A percentile compares a stretch with the other conserved stretches of the same genome.
Conservation (phyloP, 2,329 filamentous ascomycete species). For the Pezicula neosporulosa region DNA sequence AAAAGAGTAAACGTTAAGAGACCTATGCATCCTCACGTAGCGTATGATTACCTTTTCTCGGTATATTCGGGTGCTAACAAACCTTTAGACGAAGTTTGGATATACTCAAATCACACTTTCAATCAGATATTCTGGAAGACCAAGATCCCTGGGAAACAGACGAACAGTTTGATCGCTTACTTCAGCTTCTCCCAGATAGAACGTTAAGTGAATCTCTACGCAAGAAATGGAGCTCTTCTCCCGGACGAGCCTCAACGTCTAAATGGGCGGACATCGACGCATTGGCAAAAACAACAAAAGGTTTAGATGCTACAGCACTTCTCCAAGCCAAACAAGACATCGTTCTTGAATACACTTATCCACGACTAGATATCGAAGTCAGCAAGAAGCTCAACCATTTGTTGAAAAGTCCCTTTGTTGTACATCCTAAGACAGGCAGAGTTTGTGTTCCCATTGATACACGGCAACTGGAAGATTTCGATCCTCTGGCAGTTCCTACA, state of each 20-base stretch:
- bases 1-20: constrained; percentile 83
- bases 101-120: constrained; percentile 80
- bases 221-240: constrained; percentile 87
- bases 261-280: constrained; percentile 97
- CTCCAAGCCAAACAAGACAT: constrained; percentile 93
- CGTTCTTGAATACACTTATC: constrained; percentile 96
- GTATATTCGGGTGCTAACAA: constrained; percentile 5
- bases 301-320: constrained; percentile 69
- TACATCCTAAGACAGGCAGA: constrained; percentile 89
- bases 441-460: constrained; percentile 95
- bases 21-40: constrained; percentile 85
- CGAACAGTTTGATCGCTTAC: constrained; percentile 71
- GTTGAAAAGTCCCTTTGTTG: constrained; percentile 93
- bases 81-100: constrained; percentile 70
- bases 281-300: constrained; percentile 71
- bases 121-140: constrained; percentile 72
- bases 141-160: constrained; percentile 81
- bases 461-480: constrained; percentile 71
- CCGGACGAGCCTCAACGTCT: constrained; percentile 67
- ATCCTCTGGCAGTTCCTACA: constrained; percentile 85
- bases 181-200: constrained; percentile 81
- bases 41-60: constrained; percentile 40
- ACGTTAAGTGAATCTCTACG: constrained; percentile 73
- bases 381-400: constrained; percentile 98
- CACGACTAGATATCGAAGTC: constrained; percentile 92